Conservation (phyloP, 768 basidiomycete species). For the Panus rudis region DNA sequence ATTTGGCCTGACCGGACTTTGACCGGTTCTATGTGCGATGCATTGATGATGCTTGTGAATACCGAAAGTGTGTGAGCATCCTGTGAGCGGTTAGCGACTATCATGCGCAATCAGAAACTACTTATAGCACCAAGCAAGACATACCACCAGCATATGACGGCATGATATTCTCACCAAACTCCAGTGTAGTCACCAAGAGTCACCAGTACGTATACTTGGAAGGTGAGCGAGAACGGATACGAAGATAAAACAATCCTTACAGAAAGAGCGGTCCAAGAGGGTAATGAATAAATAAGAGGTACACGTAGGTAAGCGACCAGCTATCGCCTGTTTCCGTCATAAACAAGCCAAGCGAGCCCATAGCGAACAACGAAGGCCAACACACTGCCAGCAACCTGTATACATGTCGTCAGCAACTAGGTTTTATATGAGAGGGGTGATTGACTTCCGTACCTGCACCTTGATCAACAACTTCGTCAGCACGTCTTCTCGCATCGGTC, state of each 20-base stretch:
- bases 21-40: no score
- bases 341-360: slow-evolving; percentile 81
- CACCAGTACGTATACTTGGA: background rate
- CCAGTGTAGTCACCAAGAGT: no score
- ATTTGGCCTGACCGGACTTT: no score
- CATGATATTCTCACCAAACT: no score
- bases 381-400: slow-evolving; percentile 64
- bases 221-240: background rate
- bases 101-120: no score
- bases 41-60: no score
- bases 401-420: slow-evolving; percentile 3
- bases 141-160: no score
- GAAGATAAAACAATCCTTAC: no score
- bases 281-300: background rate
- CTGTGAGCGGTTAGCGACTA: no score
- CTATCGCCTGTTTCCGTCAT: slow-evolving; percentile 83
- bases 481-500: slow-evolving; percentile 79
- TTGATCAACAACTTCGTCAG: slow-evolving; percentile 68
- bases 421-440: slow-evolving; percentile 3
- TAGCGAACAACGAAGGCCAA: slow-evolving; percentile 85
- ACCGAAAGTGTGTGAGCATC: no score
- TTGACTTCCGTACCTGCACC: slow-evolving; percentile 51
- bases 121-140: no score
- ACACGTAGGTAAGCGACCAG: background rate
- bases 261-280: no score